Evolutionary conservation across 2,329 filamentous ascomycete species (phyloP), one percentile per base, ranked within the genome.

Genomic region (Pseudogymnoascus destructans): DNA sequence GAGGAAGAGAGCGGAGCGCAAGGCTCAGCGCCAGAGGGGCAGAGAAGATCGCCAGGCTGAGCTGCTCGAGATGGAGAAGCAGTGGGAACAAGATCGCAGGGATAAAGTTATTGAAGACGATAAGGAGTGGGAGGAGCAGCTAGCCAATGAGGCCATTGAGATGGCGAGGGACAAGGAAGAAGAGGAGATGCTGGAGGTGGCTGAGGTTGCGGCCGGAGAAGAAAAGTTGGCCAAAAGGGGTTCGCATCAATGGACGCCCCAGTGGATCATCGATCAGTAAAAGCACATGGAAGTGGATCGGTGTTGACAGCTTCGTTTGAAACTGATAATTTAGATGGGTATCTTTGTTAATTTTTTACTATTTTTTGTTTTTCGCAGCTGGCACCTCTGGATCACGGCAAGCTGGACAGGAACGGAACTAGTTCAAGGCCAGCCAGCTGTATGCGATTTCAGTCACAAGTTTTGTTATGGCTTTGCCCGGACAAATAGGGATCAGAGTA

Each of bases 81-180:
- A 52, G 46, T 52, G 46, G 46, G 46, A 52, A 30, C 46, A 52
- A 52, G 5, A 52, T 52, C 25, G 46, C 46, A 30, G n/a, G n/a
- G n/a, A 30, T 19, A 52, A 30, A 52, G 9, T 30, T 15, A 5
- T 11, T 52, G n/a, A 52, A 52, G n/a, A 52, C 5, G 25, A 52
- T 9, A 52, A 30, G 46, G 25, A 52, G 25, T 52, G 46, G 46
- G 46, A 52, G n/a, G 46, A 52, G n/a, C 46, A 17, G 46, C 46
- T 52, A 7, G 46, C 46, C n/a, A 30, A 27, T 17, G 46, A 52
- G 15, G 46, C 46, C 1, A 52, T 52, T 19, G 46, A 52, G n/a
- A 30, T 15, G 10, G 46, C 25, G 25, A 30, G 25, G 9, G 46
- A 52, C 17, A 7, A 23, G 19, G 19, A 42, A 42, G 38, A 42